Evolutionary conservation across 23 red algal genomes (phyloP).

Genomic region (Gracilariopsis chorda): DNA sequence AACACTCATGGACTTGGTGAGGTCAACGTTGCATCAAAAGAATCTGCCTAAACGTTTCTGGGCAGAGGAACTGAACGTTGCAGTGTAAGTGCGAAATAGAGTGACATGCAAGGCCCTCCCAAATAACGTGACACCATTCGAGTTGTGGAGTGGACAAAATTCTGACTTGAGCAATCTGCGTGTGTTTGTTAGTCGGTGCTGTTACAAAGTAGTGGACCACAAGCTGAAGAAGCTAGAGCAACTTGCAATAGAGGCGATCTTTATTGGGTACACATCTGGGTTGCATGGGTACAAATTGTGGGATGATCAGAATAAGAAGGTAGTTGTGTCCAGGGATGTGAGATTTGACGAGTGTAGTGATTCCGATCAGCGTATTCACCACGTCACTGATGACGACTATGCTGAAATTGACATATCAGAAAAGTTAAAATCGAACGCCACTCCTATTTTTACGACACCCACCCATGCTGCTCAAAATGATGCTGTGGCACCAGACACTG

Average conservation of each 20-base stretch:
- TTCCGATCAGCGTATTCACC: too few species aligned
- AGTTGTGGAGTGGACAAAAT: neutral
- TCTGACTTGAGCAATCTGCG: conserved; percentile 7
- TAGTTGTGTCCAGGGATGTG: neutral
- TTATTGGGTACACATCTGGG: neutral
- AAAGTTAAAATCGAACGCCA: neutral
- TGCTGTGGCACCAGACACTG: too few species aligned
- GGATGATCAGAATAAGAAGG: neutral
- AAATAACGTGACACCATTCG: neutral
- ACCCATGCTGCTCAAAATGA: neutral
- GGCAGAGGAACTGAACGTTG: neutral
- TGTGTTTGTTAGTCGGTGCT: conserved; percentile 5
- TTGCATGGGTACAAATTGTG: conserved; percentile 21
- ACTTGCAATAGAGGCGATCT: neutral
- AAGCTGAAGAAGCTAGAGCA: neutral
- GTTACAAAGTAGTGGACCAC: conserved; percentile 4
- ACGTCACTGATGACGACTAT: too few species aligned
- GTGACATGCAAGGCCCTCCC: neutral
- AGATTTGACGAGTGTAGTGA: neutral
- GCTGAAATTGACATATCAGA: neutral
- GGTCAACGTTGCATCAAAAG: conserved; percentile 17
- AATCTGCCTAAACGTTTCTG: neutral
- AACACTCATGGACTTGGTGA: conserved; percentile 7
- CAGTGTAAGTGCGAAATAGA: neutral
- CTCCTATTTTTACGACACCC: neutral